Evolutionary conservation across 441 rosid genomes (phyloP), one percentile per base, ranked within the genome.

Genomic region (Arabidopsis lyrata): DNA sequence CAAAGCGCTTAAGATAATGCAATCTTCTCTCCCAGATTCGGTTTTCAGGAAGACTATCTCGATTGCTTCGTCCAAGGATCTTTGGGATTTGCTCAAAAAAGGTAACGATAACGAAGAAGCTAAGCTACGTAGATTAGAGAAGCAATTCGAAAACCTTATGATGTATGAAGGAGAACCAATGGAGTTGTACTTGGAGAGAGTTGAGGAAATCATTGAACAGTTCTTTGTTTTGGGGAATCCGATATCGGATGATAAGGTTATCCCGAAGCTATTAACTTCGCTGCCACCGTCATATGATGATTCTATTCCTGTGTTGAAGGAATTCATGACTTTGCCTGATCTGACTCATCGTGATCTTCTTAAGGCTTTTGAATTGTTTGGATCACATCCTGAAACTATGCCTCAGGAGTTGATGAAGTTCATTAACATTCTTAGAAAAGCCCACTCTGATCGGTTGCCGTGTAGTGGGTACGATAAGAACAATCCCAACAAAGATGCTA

Each of bases 1-100:
- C 12, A 55, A 73, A 31, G 77, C 71, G 58, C 64, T 73, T 15
- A 55, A 73, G 32, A 45, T 64, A 9, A 5, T 73, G 41, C 71
- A 64, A 35, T 45, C 65, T 7, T 54, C 70, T 45, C 64, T 73
- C 50, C 2, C 77, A 0, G 66, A 56, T 5, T 47, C 65, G 1
- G 29, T 36, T 29, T 73, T 73, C 59, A 73, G 59, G 58, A 45
- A 44, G 10, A 34, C 77, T 2, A 1, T 63, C 64, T 20, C 49
- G 3, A n/a, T 5, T 56, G 41, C 50, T 12, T 65, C 77, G 13
- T 3, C 72, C 59, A 73, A 73, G 16, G 42, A 65, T 12, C 59
- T 73, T 2, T 73, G 72, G 77, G 59, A 56, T 49, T 12, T 16
- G 72, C 66, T 73, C 11, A 0, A 8, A 35, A 55, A 11, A 35